These are phyloP conservation scores for Magnolia changhungtana DNA, from an alignment of 164 flowering plant species.

Conservation along the genomic window DNA sequence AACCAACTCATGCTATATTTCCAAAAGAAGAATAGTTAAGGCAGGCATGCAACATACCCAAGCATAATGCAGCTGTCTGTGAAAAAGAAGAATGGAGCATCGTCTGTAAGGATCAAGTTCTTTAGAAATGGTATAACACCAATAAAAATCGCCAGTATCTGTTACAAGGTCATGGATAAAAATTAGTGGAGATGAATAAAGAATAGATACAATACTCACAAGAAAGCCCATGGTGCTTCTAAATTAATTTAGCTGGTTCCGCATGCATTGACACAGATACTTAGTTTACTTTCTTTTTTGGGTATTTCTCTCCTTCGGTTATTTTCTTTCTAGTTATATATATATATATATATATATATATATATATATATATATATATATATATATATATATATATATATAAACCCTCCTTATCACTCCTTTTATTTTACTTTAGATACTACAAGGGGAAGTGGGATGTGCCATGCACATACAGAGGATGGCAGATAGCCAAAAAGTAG, in stretches of 20 bases:
- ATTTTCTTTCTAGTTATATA: too few species aligned
- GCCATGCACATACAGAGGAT: too few species aligned
- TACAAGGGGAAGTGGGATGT: too few species aligned
- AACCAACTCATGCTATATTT: too few species aligned
- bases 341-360: too few species aligned
- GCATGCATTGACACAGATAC: not conserved
- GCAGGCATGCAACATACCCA: conserved; percentile 52
- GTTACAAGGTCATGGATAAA: conserved; percentile 21
- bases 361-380: too few species aligned
- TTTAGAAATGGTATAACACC: conserved; percentile 79
- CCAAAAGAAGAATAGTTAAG: not conserved
- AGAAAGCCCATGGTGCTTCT: not conserved
- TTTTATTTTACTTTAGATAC: too few species aligned
- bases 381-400: too few species aligned
- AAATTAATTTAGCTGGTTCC: not conserved
- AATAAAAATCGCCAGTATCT: conserved; percentile 80
- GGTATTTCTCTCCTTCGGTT: not conserved
- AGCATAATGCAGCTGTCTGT: conserved; percentile 97
- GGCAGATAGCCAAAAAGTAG: too few species aligned
- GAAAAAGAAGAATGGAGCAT: conserved; percentile 93
- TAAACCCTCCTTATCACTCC: too few species aligned
- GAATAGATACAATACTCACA: not conserved
- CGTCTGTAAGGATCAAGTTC: conserved; percentile 63
- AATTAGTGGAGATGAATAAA: not conserved
- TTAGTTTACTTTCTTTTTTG: not conserved